Percentiles rank a stretch among this genome's conserved stretches.
Evolutionary conservation across 2,329 filamentous ascomycete species (phyloP).

Genomic region (Nigrospora oryzae): DNA sequence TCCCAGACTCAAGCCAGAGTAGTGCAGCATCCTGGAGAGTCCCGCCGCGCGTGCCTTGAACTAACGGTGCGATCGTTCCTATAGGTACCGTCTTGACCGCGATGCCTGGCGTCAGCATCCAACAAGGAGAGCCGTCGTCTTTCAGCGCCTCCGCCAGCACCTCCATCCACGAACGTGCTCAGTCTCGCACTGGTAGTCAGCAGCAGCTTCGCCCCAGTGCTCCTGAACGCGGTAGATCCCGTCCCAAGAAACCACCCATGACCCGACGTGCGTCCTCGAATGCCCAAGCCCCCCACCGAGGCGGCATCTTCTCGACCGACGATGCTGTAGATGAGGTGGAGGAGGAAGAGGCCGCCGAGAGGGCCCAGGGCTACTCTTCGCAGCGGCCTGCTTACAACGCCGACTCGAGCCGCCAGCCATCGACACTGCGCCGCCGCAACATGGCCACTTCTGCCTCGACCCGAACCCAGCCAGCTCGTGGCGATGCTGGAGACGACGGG

Average conservation of each 20-base stretch:
- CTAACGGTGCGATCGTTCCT: constrained; percentile 11
- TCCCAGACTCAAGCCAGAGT: constrained; percentile 1
- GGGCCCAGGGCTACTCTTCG: constrained; percentile 30
- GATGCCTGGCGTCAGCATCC: constrained; percentile 15
- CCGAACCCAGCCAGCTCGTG: constrained; percentile 31
- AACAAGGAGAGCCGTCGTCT: background rate
- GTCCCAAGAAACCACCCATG: constrained; percentile 65
- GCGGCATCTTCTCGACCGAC: constrained; percentile 84
- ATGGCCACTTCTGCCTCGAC: constrained; percentile 26
- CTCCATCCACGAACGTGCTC: constrained; percentile 26
- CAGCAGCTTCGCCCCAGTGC: constrained; percentile 30
- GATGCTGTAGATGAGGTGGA: constrained; percentile 78
- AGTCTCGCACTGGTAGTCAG: constrained; percentile 24
- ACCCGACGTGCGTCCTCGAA: constrained; percentile 68
- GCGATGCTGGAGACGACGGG: constrained; percentile 18
- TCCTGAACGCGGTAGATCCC: constrained; percentile 40
- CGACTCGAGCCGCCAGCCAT: constrained; percentile 18
- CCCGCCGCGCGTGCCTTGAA: background rate
- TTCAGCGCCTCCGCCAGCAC: constrained; percentile 18
- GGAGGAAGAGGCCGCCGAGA: constrained; percentile 44
- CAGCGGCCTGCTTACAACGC: constrained; percentile 18
- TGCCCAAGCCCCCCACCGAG: constrained; percentile 62
- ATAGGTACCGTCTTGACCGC: constrained; percentile 25
- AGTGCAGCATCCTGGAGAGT: background rate
- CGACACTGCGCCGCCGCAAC: constrained; percentile 28